Percentiles rank a stretch among this genome's conserved stretches.
Conservation (phyloP, 1,284 basidiomycete species). For the Microbotryomycetes sp. region DNA sequence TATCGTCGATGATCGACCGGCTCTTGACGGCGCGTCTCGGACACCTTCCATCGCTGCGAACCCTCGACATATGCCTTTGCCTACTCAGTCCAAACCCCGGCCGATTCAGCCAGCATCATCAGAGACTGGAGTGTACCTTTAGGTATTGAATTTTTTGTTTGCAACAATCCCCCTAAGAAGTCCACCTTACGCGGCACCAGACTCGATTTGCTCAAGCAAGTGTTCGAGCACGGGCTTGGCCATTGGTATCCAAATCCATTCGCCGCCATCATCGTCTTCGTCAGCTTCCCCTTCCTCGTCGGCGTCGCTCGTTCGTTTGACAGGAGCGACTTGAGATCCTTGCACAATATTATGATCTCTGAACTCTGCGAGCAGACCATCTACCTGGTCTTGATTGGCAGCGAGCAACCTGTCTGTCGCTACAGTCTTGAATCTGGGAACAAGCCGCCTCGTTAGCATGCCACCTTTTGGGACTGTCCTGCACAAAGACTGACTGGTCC, state of each 20-base stretch:
- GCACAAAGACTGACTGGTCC: constrained; percentile 12
- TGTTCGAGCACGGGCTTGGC: constrained; percentile 53
- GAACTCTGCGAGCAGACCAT: constrained; percentile 76
- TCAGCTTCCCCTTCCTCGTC: constrained; percentile 39
- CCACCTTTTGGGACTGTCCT: too few species aligned
- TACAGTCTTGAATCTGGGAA: constrained; percentile 34
- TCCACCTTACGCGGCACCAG: background rate
- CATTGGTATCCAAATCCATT: constrained; percentile 69
- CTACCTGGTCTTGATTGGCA: constrained; percentile 71
- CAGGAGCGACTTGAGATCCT: constrained; percentile 41
- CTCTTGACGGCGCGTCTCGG: too few species aligned
- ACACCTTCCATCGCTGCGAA: background rate
- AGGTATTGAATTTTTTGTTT: background rate
- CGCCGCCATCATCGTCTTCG: constrained; percentile 40
- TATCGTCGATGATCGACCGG: too few species aligned
- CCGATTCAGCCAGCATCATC: background rate
- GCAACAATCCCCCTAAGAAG: background rate
- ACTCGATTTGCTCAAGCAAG: constrained; percentile 45
- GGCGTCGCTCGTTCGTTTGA: constrained; percentile 38
- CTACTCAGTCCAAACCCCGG: background rate
- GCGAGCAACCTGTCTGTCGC: constrained; percentile 76
- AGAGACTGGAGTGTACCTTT: background rate
- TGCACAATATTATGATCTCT: constrained; percentile 77
- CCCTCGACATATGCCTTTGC: background rate
- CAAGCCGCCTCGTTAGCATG: too few species aligned